Evolutionary conservation across 2,329 filamentous ascomycete genomes (phyloP).

Genomic region (Colletotrichum tamarilloi): DNA sequence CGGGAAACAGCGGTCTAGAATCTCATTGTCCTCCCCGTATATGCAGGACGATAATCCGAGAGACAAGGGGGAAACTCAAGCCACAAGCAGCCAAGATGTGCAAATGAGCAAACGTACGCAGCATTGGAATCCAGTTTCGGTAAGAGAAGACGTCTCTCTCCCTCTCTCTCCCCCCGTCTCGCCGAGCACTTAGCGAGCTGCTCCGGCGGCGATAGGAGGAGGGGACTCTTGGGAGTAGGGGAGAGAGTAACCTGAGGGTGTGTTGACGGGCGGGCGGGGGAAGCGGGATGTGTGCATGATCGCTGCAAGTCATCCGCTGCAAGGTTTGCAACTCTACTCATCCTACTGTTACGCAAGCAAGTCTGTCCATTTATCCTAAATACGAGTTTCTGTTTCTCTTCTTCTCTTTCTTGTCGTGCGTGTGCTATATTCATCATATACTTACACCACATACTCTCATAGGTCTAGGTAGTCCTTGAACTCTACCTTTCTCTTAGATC

Average conservation of each 20-base stretch:
- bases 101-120: not conserved
- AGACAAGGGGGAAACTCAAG: not conserved
- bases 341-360: not conserved
- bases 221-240: not conserved
- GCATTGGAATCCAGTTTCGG: not conserved
- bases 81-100: not conserved
- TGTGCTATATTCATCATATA: not conserved
- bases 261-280: not conserved
- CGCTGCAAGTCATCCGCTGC: constrained; percentile 5
- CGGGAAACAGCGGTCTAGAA: not conserved
- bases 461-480: not conserved
- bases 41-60: not conserved
- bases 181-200: not conserved
- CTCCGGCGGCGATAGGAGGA: not conserved
- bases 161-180: not conserved
- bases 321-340: not conserved
- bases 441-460: not conserved
- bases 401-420: not conserved
- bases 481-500: not conserved
- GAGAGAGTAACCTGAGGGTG: not conserved
- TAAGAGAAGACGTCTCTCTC: not conserved
- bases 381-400: not conserved
- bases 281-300: not conserved
- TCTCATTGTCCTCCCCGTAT: not conserved
- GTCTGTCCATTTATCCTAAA: not conserved